A percentile compares a stretch with the other conserved stretches of the same genome.
phyloP scores from a whole-genome alignment of 2,329 filamentous ascomycete species.

The Scedosporium minutisporum region DNA sequence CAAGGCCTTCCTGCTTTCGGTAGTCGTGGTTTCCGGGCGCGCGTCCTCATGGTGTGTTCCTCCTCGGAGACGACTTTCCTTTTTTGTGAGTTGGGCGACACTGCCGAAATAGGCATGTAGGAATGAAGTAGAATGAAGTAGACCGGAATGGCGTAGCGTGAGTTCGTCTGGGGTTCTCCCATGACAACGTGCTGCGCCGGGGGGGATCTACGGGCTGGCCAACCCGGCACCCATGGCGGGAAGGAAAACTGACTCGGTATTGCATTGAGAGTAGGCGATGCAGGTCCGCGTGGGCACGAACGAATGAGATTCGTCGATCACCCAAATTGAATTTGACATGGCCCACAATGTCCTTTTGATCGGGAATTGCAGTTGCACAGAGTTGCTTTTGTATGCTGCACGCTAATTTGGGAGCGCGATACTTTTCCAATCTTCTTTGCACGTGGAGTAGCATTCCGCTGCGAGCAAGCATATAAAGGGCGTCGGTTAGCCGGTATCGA shows the following conservation, averaged over 20 bases:
- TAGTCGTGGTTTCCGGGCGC: no score
- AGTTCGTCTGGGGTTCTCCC: no score
- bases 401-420: not conserved
- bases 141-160: no score
- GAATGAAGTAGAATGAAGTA: no score
- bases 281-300: not conserved
- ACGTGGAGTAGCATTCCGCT: not conserved
- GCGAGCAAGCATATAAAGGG: not conserved
- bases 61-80: no score
- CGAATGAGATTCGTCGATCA: not conserved
- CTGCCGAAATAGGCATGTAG: no score
- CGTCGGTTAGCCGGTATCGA: not conserved
- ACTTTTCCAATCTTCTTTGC: not conserved
- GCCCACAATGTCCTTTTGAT: not conserved
- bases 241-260: not conserved
- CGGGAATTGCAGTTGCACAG: no score
- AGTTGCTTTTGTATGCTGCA: not conserved
- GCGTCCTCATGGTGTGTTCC: no score
- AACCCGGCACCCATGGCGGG: not conserved
- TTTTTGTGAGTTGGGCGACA: no score
- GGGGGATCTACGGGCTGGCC: not conserved
- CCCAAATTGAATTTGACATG: not conserved
- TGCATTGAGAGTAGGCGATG: not conserved
- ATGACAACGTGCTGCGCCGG: slow-evolving; percentile 11
- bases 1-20: no score